These are phyloP conservation scores for Sporothrix globosa DNA, from an alignment of 2,329 filamentous ascomycete species.

Conservation along the genomic window DNA sequence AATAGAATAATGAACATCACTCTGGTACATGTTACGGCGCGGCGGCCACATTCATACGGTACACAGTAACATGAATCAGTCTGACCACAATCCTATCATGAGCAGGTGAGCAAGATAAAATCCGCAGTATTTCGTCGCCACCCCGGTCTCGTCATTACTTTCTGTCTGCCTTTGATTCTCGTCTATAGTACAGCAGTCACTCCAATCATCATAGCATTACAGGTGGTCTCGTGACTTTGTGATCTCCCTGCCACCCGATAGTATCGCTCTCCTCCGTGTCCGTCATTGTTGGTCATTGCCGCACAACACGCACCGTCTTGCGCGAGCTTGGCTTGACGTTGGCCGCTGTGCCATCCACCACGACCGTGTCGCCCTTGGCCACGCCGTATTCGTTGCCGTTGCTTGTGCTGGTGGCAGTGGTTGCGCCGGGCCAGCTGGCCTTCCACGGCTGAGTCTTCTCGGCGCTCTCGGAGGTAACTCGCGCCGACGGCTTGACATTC, in stretches of 20 bases:
- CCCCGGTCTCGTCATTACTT: background rate
- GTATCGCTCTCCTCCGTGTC: background rate
- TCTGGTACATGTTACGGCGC: too few relatives aligned
- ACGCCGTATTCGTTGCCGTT: slow-evolving; percentile 30
- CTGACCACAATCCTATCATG: too few relatives aligned
- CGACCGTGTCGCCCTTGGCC: slow-evolving; percentile 29
- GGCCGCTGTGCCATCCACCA: slow-evolving; percentile 34
- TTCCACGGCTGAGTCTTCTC: slow-evolving; percentile 34
- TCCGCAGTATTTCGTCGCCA: background rate
- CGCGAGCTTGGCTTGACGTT: slow-evolving; percentile 32
- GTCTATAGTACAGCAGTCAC: background rate
- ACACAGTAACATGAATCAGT: too few relatives aligned
- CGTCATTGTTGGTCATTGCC: slow-evolving; percentile 8
- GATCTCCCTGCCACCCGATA: background rate
- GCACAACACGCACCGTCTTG: slow-evolving; percentile 26
- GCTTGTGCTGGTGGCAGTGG: background rate
- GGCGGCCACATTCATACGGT: too few relatives aligned
- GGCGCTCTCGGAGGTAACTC: background rate
- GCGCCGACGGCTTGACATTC: slow-evolving; percentile 32
- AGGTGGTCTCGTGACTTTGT: background rate
- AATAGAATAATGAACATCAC: too few relatives aligned
- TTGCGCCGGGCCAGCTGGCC: slow-evolving; percentile 31
- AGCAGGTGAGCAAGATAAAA: background rate
- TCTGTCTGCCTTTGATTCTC: background rate
- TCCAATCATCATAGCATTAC: background rate